A percentile compares a stretch with the other conserved stretches of the same genome.
These are phyloP conservation scores for Heracleum sosnowskyi DNA, from an alignment of 129 eudicot genomes.

Conservation along the genomic window DNA sequence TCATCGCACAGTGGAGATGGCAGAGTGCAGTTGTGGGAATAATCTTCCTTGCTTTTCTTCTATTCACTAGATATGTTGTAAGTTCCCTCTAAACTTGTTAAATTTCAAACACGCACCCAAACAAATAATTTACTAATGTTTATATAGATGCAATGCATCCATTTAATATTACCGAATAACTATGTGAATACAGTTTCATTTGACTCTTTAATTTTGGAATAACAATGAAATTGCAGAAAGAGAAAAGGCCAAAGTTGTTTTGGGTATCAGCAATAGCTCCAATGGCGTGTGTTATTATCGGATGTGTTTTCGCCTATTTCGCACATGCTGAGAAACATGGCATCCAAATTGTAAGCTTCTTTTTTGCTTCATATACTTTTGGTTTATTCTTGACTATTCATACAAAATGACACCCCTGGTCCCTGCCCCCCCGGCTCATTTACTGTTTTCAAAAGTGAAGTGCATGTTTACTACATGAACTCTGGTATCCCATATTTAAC, in stretches of 20 bases:
- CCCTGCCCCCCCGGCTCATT: not conserved
- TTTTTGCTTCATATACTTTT: not conserved
- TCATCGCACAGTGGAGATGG: constrained; percentile 65
- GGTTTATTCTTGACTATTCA: not conserved
- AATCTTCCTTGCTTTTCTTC: constrained; percentile 57
- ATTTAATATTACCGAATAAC: not conserved
- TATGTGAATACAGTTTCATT: not conserved
- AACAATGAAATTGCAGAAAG: constrained; percentile 44
- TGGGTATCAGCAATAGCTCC: constrained; percentile 93
- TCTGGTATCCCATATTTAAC: not conserved
- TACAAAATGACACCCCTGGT: not conserved
- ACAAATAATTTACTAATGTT: not conserved
- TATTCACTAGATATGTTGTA: constrained; percentile 57
- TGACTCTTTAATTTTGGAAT: not conserved
- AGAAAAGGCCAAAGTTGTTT: constrained; percentile 64
- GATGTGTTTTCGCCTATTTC: constrained; percentile 62
- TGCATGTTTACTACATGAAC: not conserved
- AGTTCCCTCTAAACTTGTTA: constrained; percentile 14
- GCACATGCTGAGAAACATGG: constrained; percentile 72
- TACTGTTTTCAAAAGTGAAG: not conserved
- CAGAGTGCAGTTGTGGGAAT: constrained; percentile 66
- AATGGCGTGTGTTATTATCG: constrained; percentile 45
- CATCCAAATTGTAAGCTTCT: constrained; percentile 54
- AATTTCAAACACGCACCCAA: not conserved
- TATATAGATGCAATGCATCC: not conserved